Conservation (phyloP, 495 filamentous ascomycete species). For the Thozetella sp. region DNA sequence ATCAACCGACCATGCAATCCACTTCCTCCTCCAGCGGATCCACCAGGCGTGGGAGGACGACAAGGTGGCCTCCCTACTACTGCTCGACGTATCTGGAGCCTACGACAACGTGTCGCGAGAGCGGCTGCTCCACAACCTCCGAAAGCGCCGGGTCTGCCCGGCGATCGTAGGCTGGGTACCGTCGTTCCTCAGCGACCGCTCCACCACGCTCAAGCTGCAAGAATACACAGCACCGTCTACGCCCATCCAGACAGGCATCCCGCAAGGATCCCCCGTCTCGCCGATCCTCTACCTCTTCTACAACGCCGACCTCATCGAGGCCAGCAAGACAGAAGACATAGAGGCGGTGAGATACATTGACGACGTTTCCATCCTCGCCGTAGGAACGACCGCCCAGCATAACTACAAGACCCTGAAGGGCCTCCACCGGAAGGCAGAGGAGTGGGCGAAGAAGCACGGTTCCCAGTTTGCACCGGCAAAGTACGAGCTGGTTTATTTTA, state of each 20-base stretch:
- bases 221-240: neutral
- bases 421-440: neutral
- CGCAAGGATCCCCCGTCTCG: neutral
- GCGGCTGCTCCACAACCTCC: neutral
- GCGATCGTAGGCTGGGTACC: neutral
- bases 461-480: neutral
- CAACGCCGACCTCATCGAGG: neutral
- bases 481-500: neutral
- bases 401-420: neutral
- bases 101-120: neutral
- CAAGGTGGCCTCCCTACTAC: neutral
- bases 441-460: neutral
- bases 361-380: neutral
- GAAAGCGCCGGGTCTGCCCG: neutral
- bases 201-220: too few species aligned
- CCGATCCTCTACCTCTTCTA: neutral
- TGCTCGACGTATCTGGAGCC: neutral
- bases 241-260: neutral
- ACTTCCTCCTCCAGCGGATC: neutral
- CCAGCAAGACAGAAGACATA: neutral
- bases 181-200: too few species aligned
- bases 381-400: neutral
- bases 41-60: neutral
- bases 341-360: neutral
- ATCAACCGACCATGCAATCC: neutral